phyloP scores from a whole-genome alignment of 2,329 filamentous ascomycete genomes.

The Aspergillus ochraceoroseus region DNA sequence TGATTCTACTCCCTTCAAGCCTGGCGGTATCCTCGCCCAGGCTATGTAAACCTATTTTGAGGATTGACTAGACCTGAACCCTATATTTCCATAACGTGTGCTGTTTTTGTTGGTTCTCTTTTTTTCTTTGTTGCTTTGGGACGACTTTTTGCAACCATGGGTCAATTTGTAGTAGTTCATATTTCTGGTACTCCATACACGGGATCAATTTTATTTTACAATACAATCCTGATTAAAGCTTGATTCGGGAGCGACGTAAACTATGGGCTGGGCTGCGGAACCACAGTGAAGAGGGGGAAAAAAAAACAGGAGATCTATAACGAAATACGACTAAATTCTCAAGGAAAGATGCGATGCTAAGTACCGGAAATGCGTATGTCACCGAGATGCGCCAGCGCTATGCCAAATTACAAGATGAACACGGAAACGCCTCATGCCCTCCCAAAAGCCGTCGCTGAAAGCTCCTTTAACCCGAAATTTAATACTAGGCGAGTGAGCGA shows the following conservation, averaged over 20 bases:
- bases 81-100: neutral
- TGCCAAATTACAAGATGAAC: conserved; percentile 5
- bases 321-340: too few species aligned
- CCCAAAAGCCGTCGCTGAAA: neutral
- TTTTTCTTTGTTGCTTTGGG: too few species aligned
- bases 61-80: neutral
- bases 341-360: conserved; percentile 5
- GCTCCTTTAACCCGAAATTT: neutral
- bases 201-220: conserved; percentile 3
- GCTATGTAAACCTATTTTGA: conserved; percentile 9
- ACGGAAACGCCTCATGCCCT: neutral
- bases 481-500: neutral
- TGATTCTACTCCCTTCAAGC: conserved; percentile 9
- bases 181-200: conserved; percentile 12
- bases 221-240: too few species aligned
- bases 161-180: conserved; percentile 8
- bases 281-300: too few species aligned
- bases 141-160: conserved; percentile 5
- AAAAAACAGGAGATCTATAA: too few species aligned
- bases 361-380: conserved; percentile 9
- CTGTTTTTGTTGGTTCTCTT: conserved; percentile 5
- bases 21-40: conserved; percentile 13
- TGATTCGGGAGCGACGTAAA: too few species aligned
- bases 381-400: conserved; percentile 16
- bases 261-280: too few species aligned